Base-by-base conservation (phyloP, 2,329 filamentous ascomycete species). In the Laburnicola sp. region DNA sequence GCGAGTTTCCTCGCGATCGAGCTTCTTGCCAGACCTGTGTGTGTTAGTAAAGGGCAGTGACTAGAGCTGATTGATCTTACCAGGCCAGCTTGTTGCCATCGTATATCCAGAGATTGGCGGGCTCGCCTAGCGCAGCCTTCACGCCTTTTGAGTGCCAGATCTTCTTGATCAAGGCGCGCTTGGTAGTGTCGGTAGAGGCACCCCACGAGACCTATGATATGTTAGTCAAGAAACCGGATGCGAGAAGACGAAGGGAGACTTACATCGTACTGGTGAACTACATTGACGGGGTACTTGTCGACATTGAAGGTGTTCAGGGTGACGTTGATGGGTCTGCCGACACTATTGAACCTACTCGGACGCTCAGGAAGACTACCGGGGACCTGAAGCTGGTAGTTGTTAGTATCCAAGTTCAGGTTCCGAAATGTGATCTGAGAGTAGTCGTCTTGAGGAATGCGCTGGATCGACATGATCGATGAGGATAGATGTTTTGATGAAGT, bases 1-100 rank as follows among this genome's bases (percentile, higher is more conserved):
- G 25, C 66, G 69, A 0, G 69, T 49, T 46, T 75, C 65, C 6
- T 66, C 54, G 26, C 64, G 59, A 11, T 57, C 47, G 27, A 73
- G 51, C 8, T 58, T 45, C 48, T 59, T 64, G 40, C 57, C 53
- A 39, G 62, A 68, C 63, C 65, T 71, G 40, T 31, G 11, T 2
- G 25, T 39, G 35, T 68, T 42, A 66, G 54, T 30, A 43, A 7
- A 31, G n/a, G 22, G 5, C 21, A 28, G 38, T 37, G 36, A 32
- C 6, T 37, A 16, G 30, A 39, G 28, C 4, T 4, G 27, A 38
- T 9, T 27, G 2, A 10, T 58, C 76, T 63, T 76, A 88, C 93
- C 94, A 99, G 11, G 91, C 92, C 40, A 99, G 80, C 71, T 87
- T 90, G 64, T 87, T 86, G 26, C 90, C 89, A 74, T 97, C 91